These are phyloP conservation scores for Lichtheimia ramosa DNA, from an alignment of 371 early-diverging fungal species.

Conservation along the genomic window DNA sequence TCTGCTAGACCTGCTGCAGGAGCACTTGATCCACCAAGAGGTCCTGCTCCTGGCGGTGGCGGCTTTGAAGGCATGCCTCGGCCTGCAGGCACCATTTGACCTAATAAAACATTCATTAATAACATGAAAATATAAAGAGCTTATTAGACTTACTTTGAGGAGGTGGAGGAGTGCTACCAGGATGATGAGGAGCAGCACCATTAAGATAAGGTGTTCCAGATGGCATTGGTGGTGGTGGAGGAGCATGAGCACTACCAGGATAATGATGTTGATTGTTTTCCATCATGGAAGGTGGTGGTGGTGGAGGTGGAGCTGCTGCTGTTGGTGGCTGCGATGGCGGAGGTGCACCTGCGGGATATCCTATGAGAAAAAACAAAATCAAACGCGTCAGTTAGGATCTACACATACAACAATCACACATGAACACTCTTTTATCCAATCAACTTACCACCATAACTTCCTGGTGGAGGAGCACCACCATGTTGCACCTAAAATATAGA, in stretches of 20 bases:
- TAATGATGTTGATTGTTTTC: slow-evolving; percentile 17
- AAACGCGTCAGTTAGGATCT: not conserved
- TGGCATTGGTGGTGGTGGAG: slow-evolving; percentile 17
- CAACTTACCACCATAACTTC: slow-evolving; percentile 11
- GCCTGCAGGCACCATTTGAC: slow-evolving; percentile 9
- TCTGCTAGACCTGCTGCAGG: slow-evolving; percentile 9
- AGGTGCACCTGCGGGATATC: not conserved
- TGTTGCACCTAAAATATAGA: slow-evolving; percentile 1
- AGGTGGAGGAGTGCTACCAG: slow-evolving; percentile 33
- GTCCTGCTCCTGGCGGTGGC: slow-evolving; percentile 22
- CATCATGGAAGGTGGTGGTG: slow-evolving; percentile 15
- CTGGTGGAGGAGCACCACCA: slow-evolving; percentile 9
- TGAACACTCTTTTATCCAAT: not conserved
- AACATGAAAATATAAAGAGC: not conserved
- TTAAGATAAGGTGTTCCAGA: slow-evolving; percentile 39
- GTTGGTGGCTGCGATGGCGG: slow-evolving; percentile 14
- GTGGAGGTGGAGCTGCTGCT: slow-evolving; percentile 10
- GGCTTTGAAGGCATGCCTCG: slow-evolving; percentile 15
- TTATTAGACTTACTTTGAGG: slow-evolving; percentile 5
- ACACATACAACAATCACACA: not conserved
- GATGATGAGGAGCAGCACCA: slow-evolving; percentile 39
- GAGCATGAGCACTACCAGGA: slow-evolving; percentile 8
- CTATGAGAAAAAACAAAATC: not conserved
- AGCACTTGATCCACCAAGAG: slow-evolving; percentile 8
- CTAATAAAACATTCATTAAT: not conserved